phyloP scores from a whole-genome alignment of 345 rosid genomes.

The Salix caprea region DNA sequence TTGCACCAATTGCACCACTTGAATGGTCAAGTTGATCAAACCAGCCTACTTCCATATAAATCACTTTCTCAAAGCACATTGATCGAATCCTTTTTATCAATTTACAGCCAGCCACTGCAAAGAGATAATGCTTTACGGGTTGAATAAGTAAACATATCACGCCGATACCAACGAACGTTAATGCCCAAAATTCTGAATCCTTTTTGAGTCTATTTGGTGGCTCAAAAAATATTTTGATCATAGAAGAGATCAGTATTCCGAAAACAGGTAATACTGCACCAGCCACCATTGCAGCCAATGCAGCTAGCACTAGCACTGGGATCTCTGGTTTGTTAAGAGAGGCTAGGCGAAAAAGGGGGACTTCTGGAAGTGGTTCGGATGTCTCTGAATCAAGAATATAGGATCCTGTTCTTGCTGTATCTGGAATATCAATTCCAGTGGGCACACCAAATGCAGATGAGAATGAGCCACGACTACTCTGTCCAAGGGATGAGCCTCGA shows the following conservation, averaged over 20 bases:
- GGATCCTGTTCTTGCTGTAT: too few species aligned
- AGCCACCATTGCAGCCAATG: background rate
- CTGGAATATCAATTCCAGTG: background rate
- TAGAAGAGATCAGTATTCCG: slow-evolving; percentile 2
- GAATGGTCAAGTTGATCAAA: slow-evolving; percentile 5
- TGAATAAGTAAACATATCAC: background rate
- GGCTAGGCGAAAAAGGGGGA: slow-evolving; percentile 10
- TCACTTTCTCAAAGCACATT: slow-evolving; percentile 15
- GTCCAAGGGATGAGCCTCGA: slow-evolving; percentile 6
- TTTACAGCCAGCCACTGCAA: slow-evolving; percentile 10
- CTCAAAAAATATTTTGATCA: slow-evolving; percentile 10
- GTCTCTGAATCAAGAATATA: background rate
- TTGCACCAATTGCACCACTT: slow-evolving; percentile 12
- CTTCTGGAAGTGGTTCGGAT: background rate
- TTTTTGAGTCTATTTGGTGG: slow-evolving; percentile 5
- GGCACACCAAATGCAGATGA: background rate
- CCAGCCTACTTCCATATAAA: slow-evolving; percentile 13
- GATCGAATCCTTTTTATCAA: slow-evolving; percentile 15
- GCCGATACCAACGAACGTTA: slow-evolving; percentile 4
- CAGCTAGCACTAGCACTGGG: slow-evolving; percentile 7
- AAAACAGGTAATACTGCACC: slow-evolving; percentile 12
- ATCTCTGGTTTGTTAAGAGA: slow-evolving; percentile 12
- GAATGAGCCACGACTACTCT: slow-evolving; percentile 7
- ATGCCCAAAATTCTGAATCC: slow-evolving; percentile 1
- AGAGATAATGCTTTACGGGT: slow-evolving; percentile 1